These are phyloP conservation scores for Tolypocladium pustulatum DNA, from an alignment of 2,329 filamentous ascomycete species.

Conservation along the genomic window DNA sequence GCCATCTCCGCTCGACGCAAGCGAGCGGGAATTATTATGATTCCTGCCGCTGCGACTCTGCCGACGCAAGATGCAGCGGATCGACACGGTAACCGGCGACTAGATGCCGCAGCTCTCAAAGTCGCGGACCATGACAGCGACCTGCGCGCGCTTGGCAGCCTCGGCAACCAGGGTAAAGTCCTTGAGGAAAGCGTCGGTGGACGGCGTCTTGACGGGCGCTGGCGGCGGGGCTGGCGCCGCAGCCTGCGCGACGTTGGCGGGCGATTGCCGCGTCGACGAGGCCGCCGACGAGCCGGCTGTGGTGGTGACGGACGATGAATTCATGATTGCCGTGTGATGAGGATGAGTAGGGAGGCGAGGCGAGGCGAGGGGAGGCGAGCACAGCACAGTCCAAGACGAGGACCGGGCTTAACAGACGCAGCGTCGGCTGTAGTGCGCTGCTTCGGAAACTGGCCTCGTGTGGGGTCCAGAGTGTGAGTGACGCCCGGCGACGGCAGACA, in stretches of 20 bases:
- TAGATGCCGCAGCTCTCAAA: conserved; percentile 61
- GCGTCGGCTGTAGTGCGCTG: not conserved
- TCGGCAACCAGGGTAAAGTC: conserved; percentile 83
- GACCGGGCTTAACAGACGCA: not conserved
- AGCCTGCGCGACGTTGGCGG: conserved; percentile 14
- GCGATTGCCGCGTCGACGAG: conserved; percentile 19
- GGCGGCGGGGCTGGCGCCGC: conserved; percentile 14
- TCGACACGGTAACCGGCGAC: not conserved
- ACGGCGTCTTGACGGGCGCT: conserved; percentile 22
- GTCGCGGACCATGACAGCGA: conserved; percentile 80
- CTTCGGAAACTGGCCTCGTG: not conserved
- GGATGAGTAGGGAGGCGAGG: not conserved
- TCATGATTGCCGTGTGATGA: conserved; percentile 12
- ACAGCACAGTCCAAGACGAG: not conserved
- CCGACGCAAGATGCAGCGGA: not conserved
- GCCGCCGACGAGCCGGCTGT: conserved; percentile 1
- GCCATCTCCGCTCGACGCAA: not conserved
- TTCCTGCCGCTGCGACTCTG: not conserved
- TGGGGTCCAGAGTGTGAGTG: not conserved
- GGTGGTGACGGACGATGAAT: conserved; percentile 14
- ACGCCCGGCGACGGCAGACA: not conserved
- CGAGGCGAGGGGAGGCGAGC: not conserved
- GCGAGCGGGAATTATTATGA: not conserved
- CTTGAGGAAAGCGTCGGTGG: conserved; percentile 54
- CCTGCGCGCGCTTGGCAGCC: conserved; percentile 85